Evolutionary conservation across 192 early-diverging fungal species (phyloP), one percentile per base, ranked within the genome.

Genomic region (Funneliformis mosseae): DNA sequence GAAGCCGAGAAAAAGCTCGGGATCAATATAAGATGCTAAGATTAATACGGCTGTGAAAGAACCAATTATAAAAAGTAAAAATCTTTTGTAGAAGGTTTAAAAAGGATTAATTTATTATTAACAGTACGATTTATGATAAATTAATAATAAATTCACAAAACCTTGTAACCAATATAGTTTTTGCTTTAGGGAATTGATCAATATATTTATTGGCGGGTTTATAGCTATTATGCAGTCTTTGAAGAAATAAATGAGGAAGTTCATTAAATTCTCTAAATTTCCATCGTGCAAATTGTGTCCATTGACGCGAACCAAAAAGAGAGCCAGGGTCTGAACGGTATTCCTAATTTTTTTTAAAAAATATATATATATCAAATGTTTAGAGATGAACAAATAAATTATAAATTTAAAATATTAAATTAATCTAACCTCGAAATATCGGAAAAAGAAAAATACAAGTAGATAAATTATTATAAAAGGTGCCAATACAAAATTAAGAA

Each of bases 241-340:
- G 82, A 43, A 93, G 84, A 82, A 98, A 97, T 23, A 94, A 77
- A 83, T 99, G 97, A 1, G 97, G 95, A 23, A 98, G 88, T 83
- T 99, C 98, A 84, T 99, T 99, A 81, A 98, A 98, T 86, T 98
- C 96, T 71, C 97, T 92, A 78, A 99, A 95, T 83, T 94, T 95
- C 96, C 95, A 99, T 39, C 89, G 87, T 5, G 97, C 97, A 72
- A 94, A 90, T 9, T 93, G 92, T 1, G 96, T 92, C 76, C 96
- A 99, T 10, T 89, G 87, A 45, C 98, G 91, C 23, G 93, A 92
- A 11, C 89, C 91, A 48, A 98, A 55, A 21, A 55, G 84, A 27
- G 91, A 87, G 28, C 93, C 89, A 0, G 98, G 98, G 76, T 97
- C 95, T 80, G 90, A 90, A 80, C 93, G 85, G 79, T 89, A 92